These are phyloP conservation scores for Leptographium procerum DNA, from an alignment of 2,329 filamentous ascomycete genomes.

Conservation along the genomic window DNA sequence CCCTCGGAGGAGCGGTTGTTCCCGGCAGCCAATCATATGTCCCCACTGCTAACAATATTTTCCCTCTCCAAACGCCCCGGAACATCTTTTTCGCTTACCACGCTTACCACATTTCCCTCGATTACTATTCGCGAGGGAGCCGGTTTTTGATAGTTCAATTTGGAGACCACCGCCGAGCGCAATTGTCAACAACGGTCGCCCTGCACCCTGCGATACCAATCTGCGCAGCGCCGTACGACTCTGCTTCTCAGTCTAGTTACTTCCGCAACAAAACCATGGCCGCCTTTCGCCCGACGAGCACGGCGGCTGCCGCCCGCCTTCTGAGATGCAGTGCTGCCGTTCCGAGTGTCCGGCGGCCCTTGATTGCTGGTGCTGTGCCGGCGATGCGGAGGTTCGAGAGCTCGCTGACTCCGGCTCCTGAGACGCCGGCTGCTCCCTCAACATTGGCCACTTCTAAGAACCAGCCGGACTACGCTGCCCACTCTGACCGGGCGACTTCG, in stretches of 20 bases:
- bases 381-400: conserved; percentile 43
- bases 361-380: conserved; percentile 23
- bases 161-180: not conserved
- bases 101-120: conserved; percentile 9
- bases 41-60: not conserved
- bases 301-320: conserved; percentile 38
- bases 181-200: not conserved
- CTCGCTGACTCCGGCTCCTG: conserved; percentile 32
- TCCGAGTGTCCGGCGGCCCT: conserved; percentile 10
- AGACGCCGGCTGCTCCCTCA: conserved; percentile 22
- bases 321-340: conserved; percentile 30
- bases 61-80: not conserved
- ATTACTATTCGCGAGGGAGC: conserved; percentile 9
- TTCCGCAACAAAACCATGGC: conserved; percentile 38
- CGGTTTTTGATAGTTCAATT: not conserved
- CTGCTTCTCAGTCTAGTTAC: not conserved
- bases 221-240: not conserved
- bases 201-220: not conserved
- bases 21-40: conserved; percentile 17
- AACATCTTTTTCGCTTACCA: conserved; percentile 11
- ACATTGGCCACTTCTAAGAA: conserved; percentile 34
- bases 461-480: conserved; percentile 69
- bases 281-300: conserved; percentile 47
- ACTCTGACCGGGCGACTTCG: conserved; percentile 84
- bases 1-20: conserved; percentile 22